Evolutionary conservation across 345 rosid genomes (phyloP).

Genomic region (Triadica sebifera): DNA sequence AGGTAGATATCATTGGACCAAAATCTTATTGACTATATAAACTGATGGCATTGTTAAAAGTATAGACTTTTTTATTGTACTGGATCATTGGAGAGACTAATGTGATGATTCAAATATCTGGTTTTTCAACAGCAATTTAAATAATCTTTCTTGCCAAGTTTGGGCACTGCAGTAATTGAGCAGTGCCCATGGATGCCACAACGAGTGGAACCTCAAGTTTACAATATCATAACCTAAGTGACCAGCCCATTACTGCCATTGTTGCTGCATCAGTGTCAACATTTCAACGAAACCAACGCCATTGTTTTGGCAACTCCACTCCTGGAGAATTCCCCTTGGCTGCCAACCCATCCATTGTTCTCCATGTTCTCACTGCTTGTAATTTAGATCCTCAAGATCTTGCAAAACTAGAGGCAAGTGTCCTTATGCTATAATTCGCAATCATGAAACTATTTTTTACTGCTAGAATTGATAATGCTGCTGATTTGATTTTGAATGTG

Average conservation of each 20-base stretch:
- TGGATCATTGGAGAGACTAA: constrained; percentile 23
- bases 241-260: constrained; percentile 58
- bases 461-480: constrained; percentile 54
- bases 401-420: constrained; percentile 91
- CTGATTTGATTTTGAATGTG: constrained; percentile 47
- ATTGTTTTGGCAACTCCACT: constrained; percentile 69
- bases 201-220: constrained; percentile 64
- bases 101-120: constrained; percentile 18
- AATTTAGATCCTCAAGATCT: constrained; percentile 90
- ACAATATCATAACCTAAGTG: constrained; percentile 68
- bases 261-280: constrained; percentile 48
- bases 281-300: constrained; percentile 69
- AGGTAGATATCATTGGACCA: constrained; percentile 21
- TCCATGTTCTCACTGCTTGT: constrained; percentile 85
- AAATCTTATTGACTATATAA: not conserved
- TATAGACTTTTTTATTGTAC: not conserved
- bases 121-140: constrained; percentile 29
- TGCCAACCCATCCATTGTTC: constrained; percentile 86
- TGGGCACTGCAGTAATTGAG: constrained; percentile 56
- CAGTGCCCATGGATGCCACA: constrained; percentile 93
- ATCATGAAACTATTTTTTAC: constrained; percentile 10
- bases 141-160: constrained; percentile 30
- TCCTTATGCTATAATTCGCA: constrained; percentile 14
- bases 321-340: constrained; percentile 99
- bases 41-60: constrained; percentile 4